phyloP scores from a whole-genome alignment of 371 early-diverging fungal genomes.

The Mucor sp. region DNA sequence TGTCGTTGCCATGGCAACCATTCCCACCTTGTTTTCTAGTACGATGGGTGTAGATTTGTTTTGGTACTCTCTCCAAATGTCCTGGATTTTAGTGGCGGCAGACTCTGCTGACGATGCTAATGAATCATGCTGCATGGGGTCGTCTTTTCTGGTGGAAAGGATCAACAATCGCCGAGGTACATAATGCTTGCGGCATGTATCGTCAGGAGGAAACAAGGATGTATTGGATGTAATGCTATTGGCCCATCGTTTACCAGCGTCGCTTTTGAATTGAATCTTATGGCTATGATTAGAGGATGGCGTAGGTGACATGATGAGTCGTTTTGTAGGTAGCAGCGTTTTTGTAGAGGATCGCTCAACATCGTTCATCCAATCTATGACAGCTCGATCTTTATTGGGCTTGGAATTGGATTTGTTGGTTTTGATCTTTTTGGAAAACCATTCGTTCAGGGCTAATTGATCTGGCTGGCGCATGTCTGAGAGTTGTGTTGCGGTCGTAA shows the following conservation, averaged over 20 bases:
- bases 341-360: conserved; percentile 29
- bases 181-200: conserved; percentile 31
- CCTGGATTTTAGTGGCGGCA: conserved; percentile 13
- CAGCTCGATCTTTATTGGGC: conserved; percentile 23
- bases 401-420: conserved; percentile 8
- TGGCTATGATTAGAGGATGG: conserved; percentile 15
- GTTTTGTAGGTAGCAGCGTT: conserved; percentile 4
- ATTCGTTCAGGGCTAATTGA: conserved; percentile 35
- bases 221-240: conserved; percentile 17
- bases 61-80: conserved; percentile 27
- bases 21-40: conserved; percentile 15
- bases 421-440: conserved; percentile 33
- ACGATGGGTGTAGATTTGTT: background rate
- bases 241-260: conserved; percentile 44
- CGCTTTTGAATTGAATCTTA: conserved; percentile 38
- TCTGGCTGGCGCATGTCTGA: conserved; percentile 27
- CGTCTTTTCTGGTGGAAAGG: background rate
- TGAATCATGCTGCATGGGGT: background rate
- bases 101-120: background rate
- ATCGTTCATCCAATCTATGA: conserved; percentile 45
- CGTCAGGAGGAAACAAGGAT: conserved; percentile 31
- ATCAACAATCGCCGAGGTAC: conserved; percentile 28
- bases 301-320: conserved; percentile 2
- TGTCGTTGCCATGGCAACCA: conserved; percentile 9
- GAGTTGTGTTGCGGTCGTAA: background rate